Percentiles rank a stretch among this genome's conserved stretches.
Conservation (phyloP, 345 rosid genomes). For the Zanthoxylum bungeanum region DNA sequence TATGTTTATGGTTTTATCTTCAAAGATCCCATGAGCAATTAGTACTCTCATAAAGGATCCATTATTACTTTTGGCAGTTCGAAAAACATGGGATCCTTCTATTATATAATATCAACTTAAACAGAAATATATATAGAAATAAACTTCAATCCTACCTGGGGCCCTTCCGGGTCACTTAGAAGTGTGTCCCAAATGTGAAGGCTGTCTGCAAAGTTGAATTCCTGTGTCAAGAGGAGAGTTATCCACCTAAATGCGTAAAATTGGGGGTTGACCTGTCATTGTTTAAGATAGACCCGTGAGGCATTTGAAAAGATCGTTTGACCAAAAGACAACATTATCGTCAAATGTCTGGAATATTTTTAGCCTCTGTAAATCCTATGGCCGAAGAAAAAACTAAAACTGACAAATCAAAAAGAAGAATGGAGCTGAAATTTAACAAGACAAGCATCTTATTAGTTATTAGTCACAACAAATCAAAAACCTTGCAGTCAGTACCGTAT, state of each 20-base stretch:
- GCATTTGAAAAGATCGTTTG: not conserved
- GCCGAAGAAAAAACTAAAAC: not conserved
- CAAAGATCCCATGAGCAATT: not conserved
- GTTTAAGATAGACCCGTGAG: constrained; percentile 1
- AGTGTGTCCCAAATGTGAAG: constrained; percentile 95
- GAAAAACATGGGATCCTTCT: no score
- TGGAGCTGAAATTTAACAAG: not conserved
- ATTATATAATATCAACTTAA: not conserved
- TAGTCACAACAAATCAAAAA: not conserved
- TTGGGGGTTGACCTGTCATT: constrained; percentile 88
- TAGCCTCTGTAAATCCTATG: no score
- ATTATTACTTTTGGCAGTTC: not conserved
- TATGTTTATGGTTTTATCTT: no score
- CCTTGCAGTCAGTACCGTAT: not conserved
- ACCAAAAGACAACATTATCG: not conserved
- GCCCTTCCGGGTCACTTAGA: constrained; percentile 90
- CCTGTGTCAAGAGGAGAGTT: constrained; percentile 93
- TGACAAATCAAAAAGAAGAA: not conserved
- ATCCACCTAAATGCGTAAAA: constrained; percentile 99
- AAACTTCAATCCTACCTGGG: constrained; percentile 52
- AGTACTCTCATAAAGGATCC: not conserved
- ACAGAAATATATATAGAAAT: not conserved
- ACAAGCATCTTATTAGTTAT: not conserved
- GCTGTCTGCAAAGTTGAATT: constrained; percentile 82
- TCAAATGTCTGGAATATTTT: not conserved